phyloP scores from a whole-genome alignment of 768 basidiomycete species.

The Boletus tylopilopsis region DNA sequence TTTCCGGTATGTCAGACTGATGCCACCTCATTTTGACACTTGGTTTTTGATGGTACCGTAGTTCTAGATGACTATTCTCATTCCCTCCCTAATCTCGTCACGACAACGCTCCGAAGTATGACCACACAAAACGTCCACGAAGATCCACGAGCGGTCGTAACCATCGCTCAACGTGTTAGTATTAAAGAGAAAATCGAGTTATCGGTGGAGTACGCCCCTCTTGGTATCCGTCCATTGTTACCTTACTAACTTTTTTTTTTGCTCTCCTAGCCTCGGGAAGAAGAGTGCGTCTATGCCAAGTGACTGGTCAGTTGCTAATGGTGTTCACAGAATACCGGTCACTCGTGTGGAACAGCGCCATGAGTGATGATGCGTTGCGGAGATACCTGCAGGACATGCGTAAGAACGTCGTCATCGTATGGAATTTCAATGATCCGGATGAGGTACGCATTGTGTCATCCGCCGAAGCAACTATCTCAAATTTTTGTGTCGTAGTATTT shows the following conservation, averaged over 20 bases:
- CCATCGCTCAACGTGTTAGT: slow-evolving; percentile 14
- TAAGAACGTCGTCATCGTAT: slow-evolving; percentile 1
- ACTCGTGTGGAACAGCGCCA: slow-evolving; percentile 4
- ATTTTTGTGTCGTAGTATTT: neutral
- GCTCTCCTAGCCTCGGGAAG: slow-evolving; percentile 4
- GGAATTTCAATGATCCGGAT: slow-evolving; percentile 15
- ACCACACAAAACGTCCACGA: slow-evolving; percentile 2
- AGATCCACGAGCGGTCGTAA: slow-evolving; percentile 4
- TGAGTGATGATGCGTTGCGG: slow-evolving; percentile 2
- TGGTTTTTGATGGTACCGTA: neutral
- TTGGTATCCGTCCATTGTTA: neutral
- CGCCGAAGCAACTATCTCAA: neutral
- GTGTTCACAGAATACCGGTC: slow-evolving; percentile 10
- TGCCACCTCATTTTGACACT: neutral
- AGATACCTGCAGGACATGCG: slow-evolving; percentile 10
- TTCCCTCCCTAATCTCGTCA: slow-evolving; percentile 2
- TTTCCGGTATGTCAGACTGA: slow-evolving; percentile 8
- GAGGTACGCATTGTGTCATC: neutral
- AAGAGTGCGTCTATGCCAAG: slow-evolving; percentile 2
- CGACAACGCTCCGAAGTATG: slow-evolving; percentile 4
- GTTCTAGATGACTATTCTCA: neutral
- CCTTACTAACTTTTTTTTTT: neutral
- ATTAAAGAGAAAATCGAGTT: slow-evolving; percentile 13
- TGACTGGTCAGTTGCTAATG: neutral
- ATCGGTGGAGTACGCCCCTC: slow-evolving; percentile 4